A percentile compares a stretch with the other conserved stretches of the same genome.
phyloP scores from a whole-genome alignment of 2,329 filamentous ascomycete species.

The Botryotinia calthae region DNA sequence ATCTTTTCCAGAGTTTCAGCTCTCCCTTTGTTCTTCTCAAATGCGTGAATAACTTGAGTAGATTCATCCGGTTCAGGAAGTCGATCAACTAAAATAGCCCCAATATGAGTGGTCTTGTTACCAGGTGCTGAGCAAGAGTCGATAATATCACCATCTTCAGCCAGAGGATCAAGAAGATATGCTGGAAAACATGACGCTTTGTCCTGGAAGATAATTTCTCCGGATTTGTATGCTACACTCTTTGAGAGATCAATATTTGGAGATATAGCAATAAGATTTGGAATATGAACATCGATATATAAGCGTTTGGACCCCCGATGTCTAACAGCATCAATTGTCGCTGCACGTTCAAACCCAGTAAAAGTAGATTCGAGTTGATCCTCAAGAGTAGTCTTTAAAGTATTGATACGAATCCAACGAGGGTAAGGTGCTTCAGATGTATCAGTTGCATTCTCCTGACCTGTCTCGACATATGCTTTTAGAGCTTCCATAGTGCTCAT shows the following conservation, averaged over 20 bases:
- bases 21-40: constrained; percentile 71
- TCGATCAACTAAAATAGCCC: constrained; percentile 60
- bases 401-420: constrained; percentile 91
- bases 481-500: constrained; percentile 67
- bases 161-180: constrained; percentile 70
- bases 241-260: constrained; percentile 69
- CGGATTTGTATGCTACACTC: constrained; percentile 68
- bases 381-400: constrained; percentile 66
- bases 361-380: constrained; percentile 77
- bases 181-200: constrained; percentile 97
- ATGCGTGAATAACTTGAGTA: constrained; percentile 64
- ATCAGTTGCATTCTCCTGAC: constrained; percentile 45
- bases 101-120: constrained; percentile 95
- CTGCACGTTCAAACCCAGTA: constrained; percentile 55
- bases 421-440: constrained; percentile 55
- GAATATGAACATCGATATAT: constrained; percentile 76
- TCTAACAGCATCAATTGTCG: constrained; percentile 56
- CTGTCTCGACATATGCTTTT: constrained; percentile 53
- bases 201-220: constrained; percentile 86
- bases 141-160: constrained; percentile 72
- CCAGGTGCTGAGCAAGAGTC: constrained; percentile 93
- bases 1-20: constrained; percentile 79
- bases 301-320: constrained; percentile 50
- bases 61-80: constrained; percentile 36
- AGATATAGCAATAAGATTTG: constrained; percentile 77